Evolutionary conservation across 2,329 filamentous ascomycete species (phyloP).

Genomic region (Ceratocystis destructans): DNA sequence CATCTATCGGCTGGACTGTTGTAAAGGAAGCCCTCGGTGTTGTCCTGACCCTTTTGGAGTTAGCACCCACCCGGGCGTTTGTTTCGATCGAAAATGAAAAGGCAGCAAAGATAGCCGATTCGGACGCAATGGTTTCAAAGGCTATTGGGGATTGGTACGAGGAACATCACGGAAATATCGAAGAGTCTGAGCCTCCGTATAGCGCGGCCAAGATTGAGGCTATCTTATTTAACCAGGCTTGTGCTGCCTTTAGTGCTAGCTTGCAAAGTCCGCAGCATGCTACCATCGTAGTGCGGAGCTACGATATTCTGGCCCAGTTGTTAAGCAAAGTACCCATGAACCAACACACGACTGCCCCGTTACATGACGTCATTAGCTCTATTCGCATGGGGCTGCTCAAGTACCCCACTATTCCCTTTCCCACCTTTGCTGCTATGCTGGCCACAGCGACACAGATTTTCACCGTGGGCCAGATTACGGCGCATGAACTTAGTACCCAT

Average conservation of each 20-base stretch:
- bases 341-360: background rate
- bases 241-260: slow-evolving; percentile 36
- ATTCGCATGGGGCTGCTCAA: slow-evolving; percentile 32
- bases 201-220: slow-evolving; percentile 38
- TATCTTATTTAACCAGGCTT: slow-evolving; percentile 45
- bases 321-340: slow-evolving; percentile 34
- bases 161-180: slow-evolving; percentile 54
- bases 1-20: slow-evolving; percentile 43
- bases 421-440: slow-evolving; percentile 45
- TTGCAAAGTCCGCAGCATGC: slow-evolving; percentile 30
- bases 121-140: slow-evolving; percentile 37
- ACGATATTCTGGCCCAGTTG: slow-evolving; percentile 45
- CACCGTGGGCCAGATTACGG: slow-evolving; percentile 8
- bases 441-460: slow-evolving; percentile 24
- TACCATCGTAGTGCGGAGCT: slow-evolving; percentile 41
- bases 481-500: slow-evolving; percentile 41
- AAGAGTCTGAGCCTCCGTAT: slow-evolving; percentile 48
- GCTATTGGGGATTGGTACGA: slow-evolving; percentile 54
- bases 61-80: slow-evolving; percentile 53
- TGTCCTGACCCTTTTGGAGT: slow-evolving; percentile 43
- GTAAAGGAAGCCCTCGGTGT: slow-evolving; percentile 33
- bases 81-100: slow-evolving; percentile 24
- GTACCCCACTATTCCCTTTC: slow-evolving; percentile 38
- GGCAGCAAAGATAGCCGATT: slow-evolving; percentile 6
- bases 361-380: slow-evolving; percentile 22